Base-by-base conservation (phyloP, 2,329 filamentous ascomycete species). In the Beauveria asiatica region DNA sequence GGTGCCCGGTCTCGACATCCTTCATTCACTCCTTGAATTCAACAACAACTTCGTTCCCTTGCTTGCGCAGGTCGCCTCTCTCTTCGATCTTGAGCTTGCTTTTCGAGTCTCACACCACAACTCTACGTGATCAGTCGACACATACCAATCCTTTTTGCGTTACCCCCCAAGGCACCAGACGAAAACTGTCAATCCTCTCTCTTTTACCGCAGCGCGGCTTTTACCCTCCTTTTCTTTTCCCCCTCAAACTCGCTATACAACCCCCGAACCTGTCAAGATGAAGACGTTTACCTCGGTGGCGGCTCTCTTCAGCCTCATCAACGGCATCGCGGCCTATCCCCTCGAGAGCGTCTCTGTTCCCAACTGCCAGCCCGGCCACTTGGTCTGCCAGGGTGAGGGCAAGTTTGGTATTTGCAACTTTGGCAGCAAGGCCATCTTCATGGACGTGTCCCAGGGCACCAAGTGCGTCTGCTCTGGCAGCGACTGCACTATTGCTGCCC, bases 401-500 rank as follows among this genome's bases (percentile, higher is more conserved):
- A 25, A 57, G 46, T 61, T 57, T 46, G 59, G 53, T 16, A 8
- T 61, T 23, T 61, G 59, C 53, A 51, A 61, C 54, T 17, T 53
- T 17, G 25, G 56, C 46, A 51, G 27, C 53, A 57, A 25, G 6
- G 59, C 41, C 25, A 39, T 53, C 39, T 61, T 50, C 45, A 61
- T 61, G 59, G 52, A n/a, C 11, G 59, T 61, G 17, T 5, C 59
- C 51, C 19, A 21, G 23, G 59, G 59, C 25, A 61, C 59, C 25
- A 37, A 61, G 59, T 61, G 59, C 39, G 52, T 57, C 46, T 61
- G 59, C 59, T 57, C 52, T 39, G 59, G 59, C n/a, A 50, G 52
- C 30, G 39, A 52, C n/a, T 61, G 59, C 53, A 48, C 25, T 3
- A 61, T 61, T 52, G 48, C n/a, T 17, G 53, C 46, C 30, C 5